Conservation (phyloP, 208 protist genomes). For the Leishmania aethiopica region DNA sequence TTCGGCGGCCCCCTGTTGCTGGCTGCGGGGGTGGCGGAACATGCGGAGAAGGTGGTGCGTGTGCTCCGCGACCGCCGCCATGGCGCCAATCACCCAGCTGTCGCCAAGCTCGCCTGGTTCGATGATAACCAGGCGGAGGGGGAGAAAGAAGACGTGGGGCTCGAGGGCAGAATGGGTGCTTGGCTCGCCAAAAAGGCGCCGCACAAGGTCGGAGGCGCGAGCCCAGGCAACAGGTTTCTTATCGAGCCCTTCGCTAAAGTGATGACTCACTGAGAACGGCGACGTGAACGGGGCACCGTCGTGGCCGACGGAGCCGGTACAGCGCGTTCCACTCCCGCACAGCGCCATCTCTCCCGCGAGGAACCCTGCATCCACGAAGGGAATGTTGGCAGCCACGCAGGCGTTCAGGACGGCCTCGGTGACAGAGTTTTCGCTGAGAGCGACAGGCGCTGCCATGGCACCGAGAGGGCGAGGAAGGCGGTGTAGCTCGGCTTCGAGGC, state of each 20-base stretch:
- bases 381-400: slow-evolving; percentile 18
- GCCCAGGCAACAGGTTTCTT: neutral
- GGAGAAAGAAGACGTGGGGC: slow-evolving; percentile 10
- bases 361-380: slow-evolving; percentile 43
- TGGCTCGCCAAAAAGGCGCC: neutral
- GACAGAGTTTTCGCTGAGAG: neutral
- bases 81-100: slow-evolving; percentile 64
- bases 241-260: neutral
- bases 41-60: slow-evolving; percentile 37
- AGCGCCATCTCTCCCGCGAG: slow-evolving; percentile 28
- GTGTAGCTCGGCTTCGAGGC: slow-evolving; percentile 12
- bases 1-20: slow-evolving; percentile 30
- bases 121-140: slow-evolving; percentile 31
- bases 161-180: slow-evolving; percentile 6
- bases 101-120: slow-evolving; percentile 58
- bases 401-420: neutral
- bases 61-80: slow-evolving; percentile 58
- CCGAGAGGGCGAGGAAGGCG: neutral
- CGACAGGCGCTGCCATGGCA: neutral
- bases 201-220: slow-evolving; percentile 8
- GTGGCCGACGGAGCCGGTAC: neutral
- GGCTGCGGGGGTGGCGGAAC: slow-evolving; percentile 23
- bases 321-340: neutral
- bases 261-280: slow-evolving; percentile 1
- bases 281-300: neutral